Evolutionary conservation across 2,329 filamentous ascomycete genomes (phyloP).

Genomic region (Madurella mycetomatis): DNA sequence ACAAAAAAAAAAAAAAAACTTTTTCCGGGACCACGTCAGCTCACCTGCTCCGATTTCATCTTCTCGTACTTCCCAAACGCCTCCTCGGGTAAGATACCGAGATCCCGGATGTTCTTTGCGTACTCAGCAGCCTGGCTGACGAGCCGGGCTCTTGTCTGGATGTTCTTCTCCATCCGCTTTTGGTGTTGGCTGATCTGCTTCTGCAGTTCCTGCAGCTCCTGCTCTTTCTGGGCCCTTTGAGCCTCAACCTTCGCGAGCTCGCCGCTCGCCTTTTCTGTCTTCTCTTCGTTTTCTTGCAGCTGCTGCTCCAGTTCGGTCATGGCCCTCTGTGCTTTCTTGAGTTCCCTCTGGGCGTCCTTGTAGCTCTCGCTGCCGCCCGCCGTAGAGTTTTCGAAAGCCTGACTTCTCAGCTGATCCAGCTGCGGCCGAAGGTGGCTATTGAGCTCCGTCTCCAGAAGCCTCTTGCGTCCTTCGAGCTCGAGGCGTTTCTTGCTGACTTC

Average conservation of each 20-base stretch:
- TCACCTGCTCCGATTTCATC: constrained; percentile 71
- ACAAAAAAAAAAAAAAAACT: no score
- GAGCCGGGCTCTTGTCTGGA: constrained; percentile 79
- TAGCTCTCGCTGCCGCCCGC: constrained; percentile 60
- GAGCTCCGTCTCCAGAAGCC: constrained; percentile 78
- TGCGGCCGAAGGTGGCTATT: constrained; percentile 84
- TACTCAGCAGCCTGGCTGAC: constrained; percentile 74
- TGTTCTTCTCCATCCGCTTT: constrained; percentile 85
- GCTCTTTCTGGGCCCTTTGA: constrained; percentile 60
- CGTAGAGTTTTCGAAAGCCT: constrained; percentile 62
- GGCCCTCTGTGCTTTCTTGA: constrained; percentile 69
- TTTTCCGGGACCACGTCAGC: constrained; percentile 26
- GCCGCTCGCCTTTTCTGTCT: constrained; percentile 53
- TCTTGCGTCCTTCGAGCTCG: constrained; percentile 75
- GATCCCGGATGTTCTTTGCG: constrained; percentile 81
- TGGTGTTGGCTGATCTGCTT: constrained; percentile 69
- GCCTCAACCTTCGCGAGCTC: constrained; percentile 54
- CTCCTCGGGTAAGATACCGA: constrained; percentile 90
- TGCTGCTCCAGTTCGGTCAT: constrained; percentile 64
- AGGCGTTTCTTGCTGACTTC: constrained; percentile 68
- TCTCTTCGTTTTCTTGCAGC: constrained; percentile 68
- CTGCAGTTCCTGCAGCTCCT: constrained; percentile 73
- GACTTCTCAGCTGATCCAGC: constrained; percentile 77
- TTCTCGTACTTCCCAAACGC: constrained; percentile 88
- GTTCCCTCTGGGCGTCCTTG: constrained; percentile 73